These are phyloP conservation scores for Letharia lupina DNA, from an alignment of 495 filamentous ascomycete genomes.

Conservation along the genomic window DNA sequence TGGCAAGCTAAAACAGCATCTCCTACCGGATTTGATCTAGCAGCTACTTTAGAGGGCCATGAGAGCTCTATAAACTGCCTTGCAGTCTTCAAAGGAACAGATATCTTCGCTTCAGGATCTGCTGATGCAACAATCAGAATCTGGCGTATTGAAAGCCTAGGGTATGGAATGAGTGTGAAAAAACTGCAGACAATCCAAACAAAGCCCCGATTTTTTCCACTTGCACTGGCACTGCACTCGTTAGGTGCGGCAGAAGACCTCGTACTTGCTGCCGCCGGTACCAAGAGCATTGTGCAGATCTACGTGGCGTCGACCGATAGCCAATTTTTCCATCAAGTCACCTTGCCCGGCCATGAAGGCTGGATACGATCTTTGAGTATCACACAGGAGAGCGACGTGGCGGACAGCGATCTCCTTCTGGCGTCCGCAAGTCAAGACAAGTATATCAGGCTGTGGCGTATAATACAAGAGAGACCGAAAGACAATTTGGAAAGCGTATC, in stretches of 20 bases:
- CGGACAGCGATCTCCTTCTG: conserved; percentile 62
- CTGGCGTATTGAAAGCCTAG: conserved; percentile 51
- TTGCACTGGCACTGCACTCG: conserved; percentile 57
- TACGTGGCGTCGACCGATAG: conserved; percentile 45
- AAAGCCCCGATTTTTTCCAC: conserved; percentile 69
- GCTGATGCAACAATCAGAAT: conserved; percentile 78
- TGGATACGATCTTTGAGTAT: conserved; percentile 88
- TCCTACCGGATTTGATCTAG: conserved; percentile 33
- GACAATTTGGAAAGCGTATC: conserved; percentile 6
- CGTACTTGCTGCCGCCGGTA: conserved; percentile 76
- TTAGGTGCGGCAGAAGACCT: conserved; percentile 43
- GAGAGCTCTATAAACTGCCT: conserved; percentile 72
- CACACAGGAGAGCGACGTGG: conserved; percentile 48
- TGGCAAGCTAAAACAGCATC: conserved; percentile 45
- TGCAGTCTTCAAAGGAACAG: conserved; percentile 42
- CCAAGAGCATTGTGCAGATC: conserved; percentile 66
- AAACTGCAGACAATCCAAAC: conserved; percentile 65
- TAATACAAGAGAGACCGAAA: conserved; percentile 53
- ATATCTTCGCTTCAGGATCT: conserved; percentile 61
- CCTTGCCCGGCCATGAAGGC: conserved; percentile 82
- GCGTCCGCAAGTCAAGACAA: conserved; percentile 96
- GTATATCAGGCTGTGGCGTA: conserved; percentile 88
- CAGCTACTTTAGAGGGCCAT: conserved; percentile 52
- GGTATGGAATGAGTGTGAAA: conserved; percentile 30
- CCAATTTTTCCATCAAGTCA: conserved; percentile 65